Evolutionary conservation across 768 basidiomycete species (phyloP), one percentile per base, ranked within the genome.

Genomic region (Coprinellus aureogranulatus): DNA sequence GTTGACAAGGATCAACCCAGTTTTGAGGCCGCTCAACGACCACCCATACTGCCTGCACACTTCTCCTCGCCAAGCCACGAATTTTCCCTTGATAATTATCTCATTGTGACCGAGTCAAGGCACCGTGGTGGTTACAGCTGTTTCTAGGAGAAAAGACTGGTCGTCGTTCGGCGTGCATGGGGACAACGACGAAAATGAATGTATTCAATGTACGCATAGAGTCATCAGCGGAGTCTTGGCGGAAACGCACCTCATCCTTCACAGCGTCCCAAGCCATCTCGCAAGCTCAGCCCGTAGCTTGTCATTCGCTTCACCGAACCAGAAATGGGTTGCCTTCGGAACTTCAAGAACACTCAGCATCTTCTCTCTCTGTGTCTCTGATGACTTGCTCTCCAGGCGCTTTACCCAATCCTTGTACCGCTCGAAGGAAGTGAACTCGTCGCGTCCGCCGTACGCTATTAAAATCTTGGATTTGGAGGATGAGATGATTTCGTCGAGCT

Each of bases 371-470:
- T 20, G 20, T 10, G n/a, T 2, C 22, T 18, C 16, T 11, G 34
- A 20, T n/a, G 31, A 9, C 50, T 52, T 52, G 31, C 22, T 39
- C 52, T 67, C 57, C 22, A 90, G 73, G 8, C 65, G 65, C 37
- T 75, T 64, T 3, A 67, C 68, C 90, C 89, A 92, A 10, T 64
- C 60, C 41, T 77, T 75, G 62, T 91, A 92, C 28, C 70, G 79
- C 14, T 70, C 70, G 1, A 66, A 68, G 1, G 79, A 70, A 2
- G 90, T 91, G 64, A 92, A 92, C 45, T 91, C 83, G 64, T 93
- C 91, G 16, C 61, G 62, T 60, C 88, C 83, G 0, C 91, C 92
- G 58, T 81, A 85, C 4, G 91, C 60, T 22, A 91, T 61, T 34
- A 94, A 76, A 30, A 92, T 72, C 55, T 81, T 80, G 2, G 80